phyloP scores from a whole-genome alignment of 2,329 filamentous ascomycete species.

The Beauveria scarabaeidicola region DNA sequence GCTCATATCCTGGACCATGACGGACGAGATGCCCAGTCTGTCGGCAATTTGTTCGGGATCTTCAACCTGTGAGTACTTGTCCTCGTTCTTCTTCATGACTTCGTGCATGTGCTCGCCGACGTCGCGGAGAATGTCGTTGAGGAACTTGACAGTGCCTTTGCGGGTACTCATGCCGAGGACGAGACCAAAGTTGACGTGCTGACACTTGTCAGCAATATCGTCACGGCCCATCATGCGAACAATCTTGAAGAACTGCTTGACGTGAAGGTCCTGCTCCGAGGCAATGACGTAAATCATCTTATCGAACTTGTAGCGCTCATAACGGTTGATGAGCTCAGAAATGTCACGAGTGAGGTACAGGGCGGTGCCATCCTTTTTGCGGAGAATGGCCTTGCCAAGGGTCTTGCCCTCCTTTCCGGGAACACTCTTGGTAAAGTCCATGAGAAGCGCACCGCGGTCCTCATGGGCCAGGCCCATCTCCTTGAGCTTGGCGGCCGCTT shows the following conservation, averaged over 20 bases:
- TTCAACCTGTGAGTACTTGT: conserved; percentile 84
- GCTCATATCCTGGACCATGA: conserved; percentile 98
- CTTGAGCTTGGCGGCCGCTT: conserved; percentile 51
- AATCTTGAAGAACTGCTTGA: conserved; percentile 70
- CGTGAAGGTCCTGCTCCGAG: conserved; percentile 62
- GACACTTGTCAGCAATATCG: conserved; percentile 58
- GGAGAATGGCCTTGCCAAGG: conserved; percentile 61
- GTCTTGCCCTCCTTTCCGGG: conserved; percentile 59
- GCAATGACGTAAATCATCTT: conserved; percentile 76
- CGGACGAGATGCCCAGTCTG: conserved; percentile 66
- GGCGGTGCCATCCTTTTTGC: conserved; percentile 66
- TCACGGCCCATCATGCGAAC: conserved; percentile 61
- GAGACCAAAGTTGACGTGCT: conserved; percentile 70
- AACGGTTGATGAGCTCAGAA: conserved; percentile 59
- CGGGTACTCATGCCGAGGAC: conserved; percentile 63
- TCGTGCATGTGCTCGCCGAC: conserved; percentile 96
- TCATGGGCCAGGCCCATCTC: conserved; percentile 59
- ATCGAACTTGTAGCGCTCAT: conserved; percentile 58
- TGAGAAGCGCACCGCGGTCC: conserved; percentile 62
- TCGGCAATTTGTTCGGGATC: conserved; percentile 77
- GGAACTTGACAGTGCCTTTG: conserved; percentile 65
- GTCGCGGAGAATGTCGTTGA: conserved; percentile 58
- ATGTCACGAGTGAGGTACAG: conserved; percentile 74
- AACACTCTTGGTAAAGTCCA: conserved; percentile 63
- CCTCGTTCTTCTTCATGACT: conserved; percentile 83